Conservation (phyloP, 1,284 basidiomycete species). For the Blastosporella zonata region DNA sequence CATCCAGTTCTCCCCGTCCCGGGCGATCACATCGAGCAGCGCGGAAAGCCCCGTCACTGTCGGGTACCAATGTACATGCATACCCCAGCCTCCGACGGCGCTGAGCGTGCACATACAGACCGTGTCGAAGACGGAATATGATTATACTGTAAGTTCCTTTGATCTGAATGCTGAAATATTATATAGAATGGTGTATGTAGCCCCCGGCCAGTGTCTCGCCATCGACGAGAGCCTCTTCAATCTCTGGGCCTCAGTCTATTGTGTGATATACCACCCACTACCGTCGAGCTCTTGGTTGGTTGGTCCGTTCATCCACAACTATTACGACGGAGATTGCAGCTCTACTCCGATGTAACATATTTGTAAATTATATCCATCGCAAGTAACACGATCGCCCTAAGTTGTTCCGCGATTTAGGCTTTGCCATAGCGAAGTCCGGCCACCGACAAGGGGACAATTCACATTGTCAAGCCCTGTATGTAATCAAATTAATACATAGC, state of each 20-base stretch:
- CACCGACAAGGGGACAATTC: no score
- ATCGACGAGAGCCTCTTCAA: not conserved
- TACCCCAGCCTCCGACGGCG: not conserved
- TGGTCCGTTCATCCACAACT: no score
- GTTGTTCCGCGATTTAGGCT: not conserved
- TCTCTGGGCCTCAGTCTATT: not conserved
- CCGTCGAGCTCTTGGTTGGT: no score
- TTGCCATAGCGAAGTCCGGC: not conserved
- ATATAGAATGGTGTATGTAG: not conserved
- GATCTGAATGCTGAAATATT: not conserved
- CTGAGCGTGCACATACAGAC: conserved; percentile 32
- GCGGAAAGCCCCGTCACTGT: not conserved
- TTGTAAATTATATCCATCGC: not conserved
- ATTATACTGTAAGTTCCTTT: conserved; percentile 6
- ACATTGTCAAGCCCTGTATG: no score
- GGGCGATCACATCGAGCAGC: conserved; percentile 20
- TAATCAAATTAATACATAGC: no score
- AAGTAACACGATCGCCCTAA: not conserved
- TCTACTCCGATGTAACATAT: not conserved
- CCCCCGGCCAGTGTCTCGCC: not conserved
- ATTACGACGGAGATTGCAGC: not conserved
- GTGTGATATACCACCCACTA: not conserved
- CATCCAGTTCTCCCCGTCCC: conserved; percentile 32
- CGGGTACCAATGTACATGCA: not conserved
- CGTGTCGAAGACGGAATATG: conserved; percentile 28